Evolutionary conservation across 148 eudicot genomes (phyloP), one percentile per base, ranked within the genome.

Genomic region (Amaranthus hypochondriacus): DNA sequence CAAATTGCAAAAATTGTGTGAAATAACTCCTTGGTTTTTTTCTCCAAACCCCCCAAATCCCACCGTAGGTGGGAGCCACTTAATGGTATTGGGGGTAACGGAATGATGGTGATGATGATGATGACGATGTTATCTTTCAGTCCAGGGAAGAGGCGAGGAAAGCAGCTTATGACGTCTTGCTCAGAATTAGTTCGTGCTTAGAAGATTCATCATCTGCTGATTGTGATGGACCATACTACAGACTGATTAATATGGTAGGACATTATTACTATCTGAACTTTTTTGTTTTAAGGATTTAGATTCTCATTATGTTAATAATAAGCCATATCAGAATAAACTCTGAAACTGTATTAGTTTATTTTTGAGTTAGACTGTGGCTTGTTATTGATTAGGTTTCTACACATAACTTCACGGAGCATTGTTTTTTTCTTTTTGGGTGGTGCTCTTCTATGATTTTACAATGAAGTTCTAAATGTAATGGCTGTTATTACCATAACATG

Each of bases 111-210:
- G 39, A 28, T 28, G 39, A 28, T 28, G 39, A 28, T 28, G 39
- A 28, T 28, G 39, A 28, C 39, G 1, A 28, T 13, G 59, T 47
- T 64, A 14, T 70, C 52, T 44, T 28, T 50, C 82, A 90, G 96
- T 85, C 93, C 70, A 82, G 84, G 68, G 97, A 95, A 83, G 96
- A 90, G 73, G 80, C 86, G 70, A 87, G 98, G 74, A 92, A 92
- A 80, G 71, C 69, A 63, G 93, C 98, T 66, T 95, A 95, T 74
- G 98, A 95, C 77, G 83, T 81, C 79, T 87, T 95, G 55, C 80
- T 87, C 76, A 82, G 77, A 72, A 75, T 92, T 54, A 83, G 89
- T 72, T 84, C 92, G 68, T 78, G 73, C 76, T 81, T 95, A 86
- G 81, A 76, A 66, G 82, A 76, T 81, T 81, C 87, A 56, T 78